These are phyloP conservation scores for Aspergillus oerlinghausenensis DNA, from an alignment of 2,329 filamentous ascomycete species.

Conservation along the genomic window DNA sequence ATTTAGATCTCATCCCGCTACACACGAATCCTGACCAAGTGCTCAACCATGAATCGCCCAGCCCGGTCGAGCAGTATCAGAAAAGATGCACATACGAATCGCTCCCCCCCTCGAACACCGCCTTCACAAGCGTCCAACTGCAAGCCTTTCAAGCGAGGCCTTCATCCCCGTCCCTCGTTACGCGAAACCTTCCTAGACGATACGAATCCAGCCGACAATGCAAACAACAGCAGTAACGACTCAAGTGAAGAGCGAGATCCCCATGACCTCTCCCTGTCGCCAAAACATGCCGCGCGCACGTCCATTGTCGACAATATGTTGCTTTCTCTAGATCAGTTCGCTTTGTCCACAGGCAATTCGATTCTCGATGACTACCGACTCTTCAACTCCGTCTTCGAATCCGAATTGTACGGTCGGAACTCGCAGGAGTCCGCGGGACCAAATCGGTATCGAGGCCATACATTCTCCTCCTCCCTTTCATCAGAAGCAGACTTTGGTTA, in stretches of 20 bases:
- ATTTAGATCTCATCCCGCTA: slow-evolving; percentile 4
- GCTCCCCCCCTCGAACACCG: slow-evolving; percentile 39
- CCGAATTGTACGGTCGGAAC: slow-evolving; percentile 30
- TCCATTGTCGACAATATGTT: slow-evolving; percentile 96
- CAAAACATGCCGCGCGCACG: slow-evolving; percentile 72
- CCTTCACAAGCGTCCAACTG: slow-evolving; percentile 32
- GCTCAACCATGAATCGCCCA: slow-evolving; percentile 9
- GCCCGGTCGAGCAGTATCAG: slow-evolving; percentile 14
- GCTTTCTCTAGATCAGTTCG: slow-evolving; percentile 82
- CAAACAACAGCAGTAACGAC: slow-evolving; percentile 29
- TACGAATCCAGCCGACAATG: slow-evolving; percentile 27
- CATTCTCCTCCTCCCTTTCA: slow-evolving; percentile 56
- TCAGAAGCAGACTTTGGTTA: slow-evolving; percentile 50
- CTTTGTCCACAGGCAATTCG: slow-evolving; percentile 35
- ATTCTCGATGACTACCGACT: slow-evolving; percentile 34
- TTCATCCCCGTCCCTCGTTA: slow-evolving; percentile 30
- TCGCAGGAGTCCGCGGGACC: slow-evolving; percentile 28
- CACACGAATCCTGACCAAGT: not conserved
- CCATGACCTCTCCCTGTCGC: slow-evolving; percentile 79
- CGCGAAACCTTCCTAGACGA: slow-evolving; percentile 40
- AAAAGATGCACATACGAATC: slow-evolving; percentile 21
- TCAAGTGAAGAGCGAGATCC: slow-evolving; percentile 40
- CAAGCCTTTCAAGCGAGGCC: slow-evolving; percentile 25
- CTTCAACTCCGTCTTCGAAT: slow-evolving; percentile 39
- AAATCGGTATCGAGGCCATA: slow-evolving; percentile 52